These are phyloP conservation scores for Gomphus bonarii DNA, from an alignment of 1,284 basidiomycete species.

Conservation along the genomic window DNA sequence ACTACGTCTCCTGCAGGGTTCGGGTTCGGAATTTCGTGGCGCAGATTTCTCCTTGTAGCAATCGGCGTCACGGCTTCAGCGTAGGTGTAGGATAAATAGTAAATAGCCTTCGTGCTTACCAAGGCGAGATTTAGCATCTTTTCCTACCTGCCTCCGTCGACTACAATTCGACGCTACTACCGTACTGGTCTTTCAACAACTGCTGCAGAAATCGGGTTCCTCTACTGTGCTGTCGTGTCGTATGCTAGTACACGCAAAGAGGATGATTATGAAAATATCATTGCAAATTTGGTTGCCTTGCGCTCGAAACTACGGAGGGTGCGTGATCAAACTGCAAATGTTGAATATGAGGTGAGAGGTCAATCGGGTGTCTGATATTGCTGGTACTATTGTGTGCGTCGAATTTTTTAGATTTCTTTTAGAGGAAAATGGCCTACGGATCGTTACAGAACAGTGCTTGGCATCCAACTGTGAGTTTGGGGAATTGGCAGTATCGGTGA, in stretches of 20 bases:
- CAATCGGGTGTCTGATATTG: slow-evolving; percentile 6
- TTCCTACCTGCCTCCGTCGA: slow-evolving; percentile 60
- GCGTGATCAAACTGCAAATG: slow-evolving; percentile 43
- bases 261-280: slow-evolving; percentile 38
- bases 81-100: slow-evolving; percentile 25
- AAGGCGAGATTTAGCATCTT: slow-evolving; percentile 35
- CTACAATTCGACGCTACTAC: slow-evolving; percentile 59
- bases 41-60: slow-evolving; percentile 21
- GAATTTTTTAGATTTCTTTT: slow-evolving; percentile 45
- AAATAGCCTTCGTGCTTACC: background rate
- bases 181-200: slow-evolving; percentile 54
- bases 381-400: background rate
- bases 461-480: slow-evolving; percentile 47
- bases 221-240: slow-evolving; percentile 61
- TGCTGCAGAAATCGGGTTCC: slow-evolving; percentile 44
- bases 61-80: slow-evolving; percentile 55
- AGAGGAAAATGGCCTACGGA: slow-evolving; percentile 59
- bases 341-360: slow-evolving; percentile 50
- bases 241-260: slow-evolving; percentile 43
- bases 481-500: background rate
- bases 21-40: slow-evolving; percentile 58
- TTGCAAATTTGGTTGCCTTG: slow-evolving; percentile 50
- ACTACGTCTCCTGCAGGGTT: slow-evolving; percentile 11
- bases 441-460: slow-evolving; percentile 53
- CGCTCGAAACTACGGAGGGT: slow-evolving; percentile 54